These are phyloP conservation scores for Penicillium maclennaniae DNA, from an alignment of 495 filamentous ascomycete species.

Conservation along the genomic window DNA sequence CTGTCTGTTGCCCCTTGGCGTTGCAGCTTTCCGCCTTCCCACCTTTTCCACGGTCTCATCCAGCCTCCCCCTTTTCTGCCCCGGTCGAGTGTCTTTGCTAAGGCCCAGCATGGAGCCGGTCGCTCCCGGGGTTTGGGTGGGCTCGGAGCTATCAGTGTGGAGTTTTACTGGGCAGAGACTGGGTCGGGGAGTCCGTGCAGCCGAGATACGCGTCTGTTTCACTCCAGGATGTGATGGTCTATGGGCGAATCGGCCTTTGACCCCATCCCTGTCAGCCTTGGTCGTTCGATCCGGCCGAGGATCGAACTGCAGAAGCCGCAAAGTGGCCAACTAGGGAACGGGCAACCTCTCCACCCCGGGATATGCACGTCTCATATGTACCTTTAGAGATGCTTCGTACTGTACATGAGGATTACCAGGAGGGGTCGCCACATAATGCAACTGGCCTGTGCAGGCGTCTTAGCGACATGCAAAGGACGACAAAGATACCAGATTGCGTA, in stretches of 20 bases:
- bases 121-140: constrained; percentile 34
- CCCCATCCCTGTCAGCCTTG: background rate
- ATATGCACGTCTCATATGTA: background rate
- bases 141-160: constrained; percentile 20
- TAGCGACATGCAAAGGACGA: constrained; percentile 3
- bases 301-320: background rate
- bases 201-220: constrained; percentile 46
- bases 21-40: background rate
- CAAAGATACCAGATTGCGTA: constrained; percentile 14
- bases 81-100: background rate
- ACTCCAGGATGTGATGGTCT: constrained; percentile 15
- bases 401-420: background rate
- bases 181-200: constrained; percentile 33
- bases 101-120: constrained; percentile 14
- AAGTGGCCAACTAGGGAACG: background rate
- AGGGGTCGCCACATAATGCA: constrained; percentile 11
- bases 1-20: background rate
- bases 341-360: background rate
- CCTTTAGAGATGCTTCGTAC: background rate
- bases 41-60: background rate
- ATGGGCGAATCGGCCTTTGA: background rate
- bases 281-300: constrained; percentile 11
- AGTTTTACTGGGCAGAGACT: constrained; percentile 16
- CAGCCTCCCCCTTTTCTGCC: background rate
- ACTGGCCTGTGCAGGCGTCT: constrained; percentile 9